Evolutionary conservation across 2,329 filamentous ascomycete species (phyloP), one percentile per base, ranked within the genome.

Genomic region (Sporothrix mexicana): DNA sequence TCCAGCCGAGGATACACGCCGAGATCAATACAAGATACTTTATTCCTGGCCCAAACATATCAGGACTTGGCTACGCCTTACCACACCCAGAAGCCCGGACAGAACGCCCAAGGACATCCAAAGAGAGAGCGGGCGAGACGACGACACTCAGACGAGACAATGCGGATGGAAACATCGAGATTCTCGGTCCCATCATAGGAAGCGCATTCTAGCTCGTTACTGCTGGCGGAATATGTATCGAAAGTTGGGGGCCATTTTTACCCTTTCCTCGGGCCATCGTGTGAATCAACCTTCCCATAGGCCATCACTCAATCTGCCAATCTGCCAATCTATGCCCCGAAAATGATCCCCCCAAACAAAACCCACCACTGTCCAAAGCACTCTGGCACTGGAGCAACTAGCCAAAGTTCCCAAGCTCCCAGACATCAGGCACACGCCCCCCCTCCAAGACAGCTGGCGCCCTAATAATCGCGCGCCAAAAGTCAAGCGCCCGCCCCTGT

Each of bases 391-490:
- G 30, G 30, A 7, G 30, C 51, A 59, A 57, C 25, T 36, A 36
- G 13, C 68, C 41, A 23, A 1, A 47, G 12, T 47, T 47, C 41
- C 41, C 57, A 15, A 41, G 25, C 55, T 51, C 43, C 43, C 45
- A 15, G 25, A 55, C 3, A 2, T 6, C 55, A n/a, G 25, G 10
- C 47, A 68, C 70, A 43, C 70, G 36, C 61, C 47, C 61, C 49
- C 68, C 67, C 20, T 30, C 53, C 68, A 47, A 36, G 15, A 45
- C 57, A 70, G 66, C 72, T 70, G 70, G 57, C 72, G 74, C 74
- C 70, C 68, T 71, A 71, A 68, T 75, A 75, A 75, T 75, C 74
- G 74, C 74, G 74, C 74, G 74, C 73, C 74, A 75, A 75, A 74
- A 17, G 45, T 68, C 74, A 75, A 74, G 74, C 74, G 74, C 74